These are phyloP conservation scores for Kwoniella dendrophila DNA, from an alignment of 768 basidiomycete genomes.

Conservation along the genomic window DNA sequence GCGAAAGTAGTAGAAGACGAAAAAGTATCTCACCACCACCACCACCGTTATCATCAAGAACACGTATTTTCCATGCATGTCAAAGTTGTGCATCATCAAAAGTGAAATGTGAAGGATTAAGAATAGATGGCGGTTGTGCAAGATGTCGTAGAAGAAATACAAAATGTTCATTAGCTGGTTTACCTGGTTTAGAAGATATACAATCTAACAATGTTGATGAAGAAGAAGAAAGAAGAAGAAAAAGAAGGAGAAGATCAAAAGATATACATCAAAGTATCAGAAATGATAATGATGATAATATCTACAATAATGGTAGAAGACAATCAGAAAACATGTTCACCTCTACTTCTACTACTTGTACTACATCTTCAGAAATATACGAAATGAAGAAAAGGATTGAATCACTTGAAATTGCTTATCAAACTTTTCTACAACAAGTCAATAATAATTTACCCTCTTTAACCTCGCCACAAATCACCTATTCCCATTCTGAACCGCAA, in stretches of 20 bases:
- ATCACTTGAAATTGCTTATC: slow-evolving; percentile 6
- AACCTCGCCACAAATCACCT: neutral
- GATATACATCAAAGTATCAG: neutral
- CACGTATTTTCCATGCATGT: slow-evolving; percentile 11
- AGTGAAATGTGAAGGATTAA: slow-evolving; percentile 7
- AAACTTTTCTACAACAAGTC: no score
- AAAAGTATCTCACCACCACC: slow-evolving; percentile 10
- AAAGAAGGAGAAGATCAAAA: neutral
- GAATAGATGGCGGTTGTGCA: slow-evolving; percentile 4
- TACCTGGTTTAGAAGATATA: slow-evolving; percentile 1
- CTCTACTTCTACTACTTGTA: neutral
- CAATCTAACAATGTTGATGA: no score
- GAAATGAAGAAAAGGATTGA: slow-evolving; percentile 5
- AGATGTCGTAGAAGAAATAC: slow-evolving; percentile 13
- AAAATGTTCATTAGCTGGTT: slow-evolving; percentile 6
- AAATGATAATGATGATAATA: neutral
- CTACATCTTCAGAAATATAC: neutral
- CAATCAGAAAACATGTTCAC: neutral
- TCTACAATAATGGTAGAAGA: neutral
- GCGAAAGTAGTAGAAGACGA: neutral
- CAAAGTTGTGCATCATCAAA: slow-evolving; percentile 8
- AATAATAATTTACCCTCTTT: neutral
- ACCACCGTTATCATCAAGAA: no score
- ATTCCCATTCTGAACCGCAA: no score
- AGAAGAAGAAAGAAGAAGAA: no score